Evolutionary conservation across 768 basidiomycete genomes (phyloP), one percentile per base, ranked within the genome.

Genomic region (Boletus fagicola): DNA sequence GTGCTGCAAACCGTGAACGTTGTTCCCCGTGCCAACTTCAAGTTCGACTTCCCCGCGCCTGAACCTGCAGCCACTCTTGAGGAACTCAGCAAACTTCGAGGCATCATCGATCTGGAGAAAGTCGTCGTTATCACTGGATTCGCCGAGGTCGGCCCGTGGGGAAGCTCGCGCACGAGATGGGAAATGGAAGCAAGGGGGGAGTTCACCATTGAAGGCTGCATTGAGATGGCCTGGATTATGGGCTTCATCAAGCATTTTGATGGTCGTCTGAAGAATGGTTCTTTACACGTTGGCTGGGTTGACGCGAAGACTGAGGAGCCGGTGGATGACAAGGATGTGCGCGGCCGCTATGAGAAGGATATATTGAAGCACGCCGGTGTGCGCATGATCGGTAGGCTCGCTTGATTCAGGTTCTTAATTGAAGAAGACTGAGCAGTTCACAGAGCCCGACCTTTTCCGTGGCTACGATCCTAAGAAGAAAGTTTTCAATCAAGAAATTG

Each of bases 201-300:
- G 68, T 89, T 98, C 74, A 94, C 95, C 2, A 95, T 98, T 65
- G 90, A 97, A 72, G 97, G 97, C 20, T 93, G 92, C 68, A 97
- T 99, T 67, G 97, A 99, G 77, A 96, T 99, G 91, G 95, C 96
- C 3, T 99, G 96, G 95, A 87, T 98, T 75, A 98, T 95, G 92
- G 96, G 97, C 42, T 85, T 84, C 76, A 97, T 98, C 83, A 97
- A 95, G 74, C 94, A 99, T 78, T 96, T 98, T 74, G 92, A 99
- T 63, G 97, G 97, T 18, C 94, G 94, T 56, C 82, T 98, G 64
- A 94, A 96, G 77, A 85, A 90, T 64, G 94, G 93, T 44, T 84
- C 90, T 33, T 80, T 96, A 33, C 90, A 98, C 68, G 96, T 99
- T 64, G 97, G 97, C 35, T 99, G 97, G 97, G 94, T 98, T 49